Conservation (phyloP, 2,329 filamentous ascomycete genomes). For the Cyphellophora europaea region DNA sequence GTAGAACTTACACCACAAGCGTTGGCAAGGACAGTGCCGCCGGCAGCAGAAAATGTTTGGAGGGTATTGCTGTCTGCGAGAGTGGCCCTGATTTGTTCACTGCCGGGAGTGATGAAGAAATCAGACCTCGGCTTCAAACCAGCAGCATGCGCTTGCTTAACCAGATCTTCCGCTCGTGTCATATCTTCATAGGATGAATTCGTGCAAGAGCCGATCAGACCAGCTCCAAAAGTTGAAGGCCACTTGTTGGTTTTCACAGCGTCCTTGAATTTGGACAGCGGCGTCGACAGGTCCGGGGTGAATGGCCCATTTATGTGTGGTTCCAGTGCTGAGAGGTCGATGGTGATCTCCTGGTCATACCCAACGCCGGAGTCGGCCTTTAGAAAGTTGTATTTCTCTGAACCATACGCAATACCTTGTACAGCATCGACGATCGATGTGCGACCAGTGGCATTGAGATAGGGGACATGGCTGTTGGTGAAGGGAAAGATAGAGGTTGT, state of each 20-base stretch:
- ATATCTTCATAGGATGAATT: constrained; percentile 99
- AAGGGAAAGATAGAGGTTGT: constrained; percentile 95
- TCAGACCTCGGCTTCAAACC: constrained; percentile 81
- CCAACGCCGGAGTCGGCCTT: constrained; percentile 69
- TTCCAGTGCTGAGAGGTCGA: constrained; percentile 82
- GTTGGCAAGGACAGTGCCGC: constrained; percentile 84
- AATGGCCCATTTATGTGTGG: constrained; percentile 96
- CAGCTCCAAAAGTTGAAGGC: constrained; percentile 84
- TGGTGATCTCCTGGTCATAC: constrained; percentile 85
- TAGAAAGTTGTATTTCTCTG: constrained; percentile 56
- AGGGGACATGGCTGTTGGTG: constrained; percentile 71
- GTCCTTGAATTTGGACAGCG: constrained; percentile 80
- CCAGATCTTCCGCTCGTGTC: constrained; percentile 86
- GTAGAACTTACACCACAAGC: too few species aligned
- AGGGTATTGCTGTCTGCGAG: constrained; percentile 83
- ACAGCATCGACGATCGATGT: constrained; percentile 60
- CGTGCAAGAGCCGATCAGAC: constrained; percentile 94
- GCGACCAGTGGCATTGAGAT: constrained; percentile 76
- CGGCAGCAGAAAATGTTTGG: constrained; percentile 73
- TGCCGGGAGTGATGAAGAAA: constrained; percentile 94
- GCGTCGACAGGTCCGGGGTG: constrained; percentile 89
- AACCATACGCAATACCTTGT: constrained; percentile 48
- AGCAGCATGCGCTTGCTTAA: constrained; percentile 83
- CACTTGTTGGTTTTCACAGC: constrained; percentile 76
- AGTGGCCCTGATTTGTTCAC: constrained; percentile 92